Evolutionary conservation across 2,329 filamentous ascomycete genomes (phyloP), one percentile per base, ranked within the genome.

Genomic region (Fusarium floridanum): DNA sequence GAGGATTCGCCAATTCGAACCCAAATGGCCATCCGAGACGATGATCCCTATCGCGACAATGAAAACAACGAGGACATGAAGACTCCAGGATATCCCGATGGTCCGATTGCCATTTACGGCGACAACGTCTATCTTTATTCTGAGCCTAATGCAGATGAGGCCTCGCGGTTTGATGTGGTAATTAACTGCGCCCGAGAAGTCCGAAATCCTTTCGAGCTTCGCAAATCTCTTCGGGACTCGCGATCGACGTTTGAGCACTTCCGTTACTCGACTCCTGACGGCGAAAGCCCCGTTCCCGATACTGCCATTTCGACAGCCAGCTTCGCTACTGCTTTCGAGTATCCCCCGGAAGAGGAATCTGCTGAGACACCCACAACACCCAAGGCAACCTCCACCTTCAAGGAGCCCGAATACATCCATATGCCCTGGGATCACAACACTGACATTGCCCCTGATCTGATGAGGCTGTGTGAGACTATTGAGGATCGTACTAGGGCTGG

Each of bases 401-500:
- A 86, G 61, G 84, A 89, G 55, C 94, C 94, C 1, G 94, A 97
- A 81, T 97, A 97, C 78, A 94, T 97, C 17, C 94, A 97, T 80
- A 92, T 97, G 78, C 92, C 91, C 2, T 97, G 94, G 94, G 94
- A 97, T 71, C 94, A 97, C 84, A 95, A 96, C 82, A 96, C 94
- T 0, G 93, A 97, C 69, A 96, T 97, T 75, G 91, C 94, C 2
- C 90, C 91, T 6, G 94, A 97, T 80, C 84, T 97, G 22, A 91
- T 94, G 86, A 87, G 86, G 56, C 86, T 97, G 16, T 95, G 94
- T 78, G 92, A 94, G 80, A 88, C 89, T 6, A 95, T 97, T 70
- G 93, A 96, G 72, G 89, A 91, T 43, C 89, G 91, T 69, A 92
- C 92, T 0, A 90, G 89, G 74, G 88, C 93, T 72, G 92, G 93